phyloP scores from a whole-genome alignment of 2,329 filamentous ascomycete genomes.

The Cyphellophora attinorum region DNA sequence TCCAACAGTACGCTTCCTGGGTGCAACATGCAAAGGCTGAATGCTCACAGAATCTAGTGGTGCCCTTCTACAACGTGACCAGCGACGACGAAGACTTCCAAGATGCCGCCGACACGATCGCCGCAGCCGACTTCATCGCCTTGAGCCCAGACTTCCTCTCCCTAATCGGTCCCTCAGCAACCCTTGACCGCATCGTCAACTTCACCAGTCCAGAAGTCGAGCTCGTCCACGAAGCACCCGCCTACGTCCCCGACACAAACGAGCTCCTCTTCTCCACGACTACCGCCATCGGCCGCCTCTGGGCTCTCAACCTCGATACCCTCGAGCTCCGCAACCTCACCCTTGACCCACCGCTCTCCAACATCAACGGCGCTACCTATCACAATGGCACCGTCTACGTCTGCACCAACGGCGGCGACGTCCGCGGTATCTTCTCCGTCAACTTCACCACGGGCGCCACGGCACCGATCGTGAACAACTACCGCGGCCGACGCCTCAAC shows the following conservation, averaged over 20 bases:
- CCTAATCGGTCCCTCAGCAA: conserved; percentile 2
- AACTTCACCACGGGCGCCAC: neutral
- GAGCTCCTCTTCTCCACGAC: conserved; percentile 5
- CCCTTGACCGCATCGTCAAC: neutral
- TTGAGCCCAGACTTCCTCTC: conserved; percentile 2
- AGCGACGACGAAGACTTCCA: too few relatives aligned
- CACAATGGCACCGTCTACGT: conserved; percentile 1
- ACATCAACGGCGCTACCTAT: conserved; percentile 3
- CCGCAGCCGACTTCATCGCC: conserved; percentile 1
- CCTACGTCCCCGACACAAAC: conserved; percentile 1
- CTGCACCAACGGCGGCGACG: conserved; percentile 2
- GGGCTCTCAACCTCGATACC: conserved; percentile 2
- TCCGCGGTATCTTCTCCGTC: neutral
- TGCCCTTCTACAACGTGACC: too few relatives aligned
- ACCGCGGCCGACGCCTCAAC: conserved; percentile 2
- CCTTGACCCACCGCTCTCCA: conserved; percentile 1
- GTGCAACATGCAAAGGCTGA: too few relatives aligned
- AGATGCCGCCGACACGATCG: too few relatives aligned
- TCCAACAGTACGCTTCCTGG: too few relatives aligned
- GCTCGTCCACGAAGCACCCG: conserved; percentile 5
- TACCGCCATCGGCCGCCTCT: conserved; percentile 2
- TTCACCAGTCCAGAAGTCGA: conserved; percentile 2
- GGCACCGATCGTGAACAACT: conserved; percentile 4
- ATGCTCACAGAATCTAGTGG: too few relatives aligned
- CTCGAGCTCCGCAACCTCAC: conserved; percentile 1